Base-by-base conservation (phyloP, 495 filamentous ascomycete genomes). In the Tetracladium marchalianum region DNA sequence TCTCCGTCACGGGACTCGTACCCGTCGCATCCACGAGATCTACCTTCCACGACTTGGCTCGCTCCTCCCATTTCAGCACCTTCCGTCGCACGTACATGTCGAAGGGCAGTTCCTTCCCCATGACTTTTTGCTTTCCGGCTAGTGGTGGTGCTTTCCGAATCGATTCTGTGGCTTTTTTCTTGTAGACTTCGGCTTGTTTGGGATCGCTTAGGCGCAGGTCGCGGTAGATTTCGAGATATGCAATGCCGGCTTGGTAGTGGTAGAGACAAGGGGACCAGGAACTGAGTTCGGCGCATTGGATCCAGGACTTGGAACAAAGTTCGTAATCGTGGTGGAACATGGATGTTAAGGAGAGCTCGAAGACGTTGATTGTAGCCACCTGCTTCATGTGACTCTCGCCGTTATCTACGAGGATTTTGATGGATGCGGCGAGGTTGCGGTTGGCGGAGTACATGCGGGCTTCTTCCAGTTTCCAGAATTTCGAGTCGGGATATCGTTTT, bases 221-320 rank as follows among this genome's bases (percentile, higher is more conserved):
- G 12, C 93, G 79, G 62, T 95, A 98, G 10, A 84, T 63, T 53
- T 87, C 87, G 2, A 95, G 57, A 55, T 94, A 79, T 1, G 79
- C 78, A 13, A 75, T 68, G 33, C 83, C 93, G 24, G 86, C 84
- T 40, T 90, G 84, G 65, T 90, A 98, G 54, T 88, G 87, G 56
- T 98, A 98, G 38, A 98, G 62, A 0, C 82, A 77, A 39, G 86
- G 88, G 19, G 82, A 87, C 92, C 93, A 98, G 44, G 81, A 85
- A 62, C 95, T 96, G 40, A 95, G 75, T 41, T 82, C 80, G 34
- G 88, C 69, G 56, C 90, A 92, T 60, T 79, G 69, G 22, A 89
- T 55, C 61, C 95, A 97, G 11, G 78, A 75, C 39, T 80, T 72
- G 16, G 84, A 72, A 59, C 85, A 85, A 11, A 76, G 69, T 17